Evolutionary conservation across 192 early-diverging fungal species (phyloP).

Genomic region (Phycomyces blakesleeanus): DNA sequence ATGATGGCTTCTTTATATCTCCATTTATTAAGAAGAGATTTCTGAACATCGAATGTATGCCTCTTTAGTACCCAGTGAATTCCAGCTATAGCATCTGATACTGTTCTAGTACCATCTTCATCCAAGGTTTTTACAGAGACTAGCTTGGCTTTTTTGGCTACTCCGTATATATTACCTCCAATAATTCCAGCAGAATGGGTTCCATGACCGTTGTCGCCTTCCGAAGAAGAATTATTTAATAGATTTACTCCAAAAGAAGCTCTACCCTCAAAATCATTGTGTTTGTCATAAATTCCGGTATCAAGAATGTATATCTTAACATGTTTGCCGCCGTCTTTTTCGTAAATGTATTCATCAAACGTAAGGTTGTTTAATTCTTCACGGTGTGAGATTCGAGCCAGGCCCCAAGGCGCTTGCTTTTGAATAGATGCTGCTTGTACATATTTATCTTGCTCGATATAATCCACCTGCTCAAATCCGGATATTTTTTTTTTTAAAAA

Average conservation of each 20-base stretch:
- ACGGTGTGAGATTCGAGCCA: background rate
- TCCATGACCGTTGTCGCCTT: constrained; percentile 50
- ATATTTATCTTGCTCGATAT: too few relatives aligned
- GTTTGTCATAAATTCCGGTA: constrained; percentile 51
- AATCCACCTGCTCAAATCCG: too few relatives aligned
- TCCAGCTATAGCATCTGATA: constrained; percentile 42
- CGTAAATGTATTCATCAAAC: background rate
- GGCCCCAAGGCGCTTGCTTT: background rate
- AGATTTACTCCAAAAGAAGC: constrained; percentile 49
- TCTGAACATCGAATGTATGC: too few relatives aligned
- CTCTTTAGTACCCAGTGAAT: constrained; percentile 32
- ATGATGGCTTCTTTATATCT: constrained; percentile 27
- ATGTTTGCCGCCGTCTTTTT: constrained; percentile 16
- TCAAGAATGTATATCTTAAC: constrained; percentile 61
- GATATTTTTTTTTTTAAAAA: too few relatives aligned
- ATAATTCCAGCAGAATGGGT: constrained; percentile 69
- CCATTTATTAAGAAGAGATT: constrained; percentile 9
- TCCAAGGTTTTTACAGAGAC: constrained; percentile 70
- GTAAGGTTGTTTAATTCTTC: background rate
- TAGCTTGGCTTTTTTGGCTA: constrained; percentile 68
- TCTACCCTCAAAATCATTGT: constrained; percentile 72
- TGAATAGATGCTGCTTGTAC: too few relatives aligned
- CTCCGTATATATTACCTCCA: constrained; percentile 58
- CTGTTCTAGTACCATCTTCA: constrained; percentile 47
- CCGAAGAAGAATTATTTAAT: constrained; percentile 8